These are phyloP conservation scores for Ceratobasidium sp. DNA, from an alignment of 1,284 basidiomycete species.

Conservation along the genomic window DNA sequence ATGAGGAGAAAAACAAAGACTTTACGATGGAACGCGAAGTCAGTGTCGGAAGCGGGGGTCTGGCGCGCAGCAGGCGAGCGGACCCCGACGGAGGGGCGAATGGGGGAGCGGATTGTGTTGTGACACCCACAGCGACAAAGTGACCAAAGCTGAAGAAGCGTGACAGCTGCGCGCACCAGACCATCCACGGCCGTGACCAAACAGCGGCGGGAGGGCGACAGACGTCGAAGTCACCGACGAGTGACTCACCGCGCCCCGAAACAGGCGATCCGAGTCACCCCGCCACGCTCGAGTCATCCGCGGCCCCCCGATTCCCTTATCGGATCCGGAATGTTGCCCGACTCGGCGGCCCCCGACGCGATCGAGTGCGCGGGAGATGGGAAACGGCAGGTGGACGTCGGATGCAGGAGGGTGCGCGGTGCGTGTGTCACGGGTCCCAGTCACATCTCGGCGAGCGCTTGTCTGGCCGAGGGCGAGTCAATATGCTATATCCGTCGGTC, in stretches of 20 bases:
- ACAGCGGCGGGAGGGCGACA: no score
- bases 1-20: constrained; percentile 12
- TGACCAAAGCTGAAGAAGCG: constrained; percentile 2
- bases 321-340: not conserved
- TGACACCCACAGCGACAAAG: not conserved
- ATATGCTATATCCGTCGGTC: not conserved
- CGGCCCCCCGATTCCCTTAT: not conserved
- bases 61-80: constrained; percentile 4
- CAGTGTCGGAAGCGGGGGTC: not conserved
- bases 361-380: not conserved
- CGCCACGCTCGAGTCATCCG: not conserved
- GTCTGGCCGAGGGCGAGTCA: constrained; percentile 9
- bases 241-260: not conserved
- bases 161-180: constrained; percentile 8
- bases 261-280: not conserved
- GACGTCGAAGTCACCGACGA: not conserved
- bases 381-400: not conserved
- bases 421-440: no score
- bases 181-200: not conserved
- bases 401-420: not conserved
- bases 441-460: constrained; percentile 10
- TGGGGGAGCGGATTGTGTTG: not conserved
- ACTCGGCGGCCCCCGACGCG: not conserved
- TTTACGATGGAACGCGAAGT: not conserved
- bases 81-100: not conserved